Evolutionary conservation across 768 basidiomycete species (phyloP).

Genomic region (Suillus discolor): DNA sequence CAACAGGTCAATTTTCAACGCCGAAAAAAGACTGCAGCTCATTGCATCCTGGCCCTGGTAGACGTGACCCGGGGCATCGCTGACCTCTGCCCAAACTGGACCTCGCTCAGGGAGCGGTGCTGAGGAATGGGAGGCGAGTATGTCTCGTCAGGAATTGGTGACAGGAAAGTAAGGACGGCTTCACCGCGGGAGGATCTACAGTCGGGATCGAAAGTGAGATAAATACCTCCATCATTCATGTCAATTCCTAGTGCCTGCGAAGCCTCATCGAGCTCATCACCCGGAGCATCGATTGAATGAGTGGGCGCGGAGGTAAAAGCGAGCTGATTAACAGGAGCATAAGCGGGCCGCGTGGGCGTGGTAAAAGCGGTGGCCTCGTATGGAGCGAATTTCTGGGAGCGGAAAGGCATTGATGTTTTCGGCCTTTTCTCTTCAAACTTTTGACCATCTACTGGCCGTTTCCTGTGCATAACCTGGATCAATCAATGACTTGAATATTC

Average conservation of each 20-base stretch:
- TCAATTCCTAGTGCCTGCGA: conserved; percentile 13
- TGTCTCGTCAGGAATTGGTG: conserved; percentile 25
- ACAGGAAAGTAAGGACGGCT: conserved; percentile 22
- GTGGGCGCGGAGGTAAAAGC: background rate
- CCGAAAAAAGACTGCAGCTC: conserved; percentile 27
- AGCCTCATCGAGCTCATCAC: background rate
- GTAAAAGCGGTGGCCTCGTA: too few relatives aligned
- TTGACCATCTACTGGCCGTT: background rate
- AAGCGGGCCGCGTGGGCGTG: too few relatives aligned
- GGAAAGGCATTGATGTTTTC: conserved; percentile 12
- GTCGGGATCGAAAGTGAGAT: conserved; percentile 30
- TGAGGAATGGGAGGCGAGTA: conserved; percentile 23
- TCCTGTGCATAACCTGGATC: conserved; percentile 14
- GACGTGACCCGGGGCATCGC: background rate
- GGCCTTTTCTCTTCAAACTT: conserved; percentile 14
- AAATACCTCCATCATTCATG: conserved; percentile 26
- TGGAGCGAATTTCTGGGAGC: background rate
- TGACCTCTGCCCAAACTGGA: conserved; percentile 11
- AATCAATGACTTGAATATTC: background rate
- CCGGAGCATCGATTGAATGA: background rate
- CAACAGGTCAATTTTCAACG: conserved; percentile 9
- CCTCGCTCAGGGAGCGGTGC: conserved; percentile 23
- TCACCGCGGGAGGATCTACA: conserved; percentile 26
- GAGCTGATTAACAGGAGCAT: too few relatives aligned
- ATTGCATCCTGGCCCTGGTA: conserved; percentile 13